Evolutionary conservation across 139 green algal genomes (phyloP).

Genomic region (Asterochloris erici): DNA sequence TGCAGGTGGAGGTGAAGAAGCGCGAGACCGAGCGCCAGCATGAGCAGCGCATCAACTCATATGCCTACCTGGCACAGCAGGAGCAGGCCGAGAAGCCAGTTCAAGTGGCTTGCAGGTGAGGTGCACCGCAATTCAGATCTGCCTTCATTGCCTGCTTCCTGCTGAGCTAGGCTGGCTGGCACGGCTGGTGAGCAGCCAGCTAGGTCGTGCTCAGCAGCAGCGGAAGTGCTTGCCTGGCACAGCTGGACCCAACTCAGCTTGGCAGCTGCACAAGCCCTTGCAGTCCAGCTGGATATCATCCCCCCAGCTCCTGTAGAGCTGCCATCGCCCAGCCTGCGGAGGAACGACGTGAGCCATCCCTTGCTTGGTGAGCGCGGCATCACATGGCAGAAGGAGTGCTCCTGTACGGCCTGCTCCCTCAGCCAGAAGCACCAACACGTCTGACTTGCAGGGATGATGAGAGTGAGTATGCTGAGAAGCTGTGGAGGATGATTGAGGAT

Average conservation of each 20-base stretch:
- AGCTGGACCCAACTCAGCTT: no score
- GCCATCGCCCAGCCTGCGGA: no score
- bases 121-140: not conserved
- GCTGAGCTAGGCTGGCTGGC: conserved; percentile 3
- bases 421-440: no score
- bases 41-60: conserved; percentile 58
- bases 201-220: conserved; percentile 8
- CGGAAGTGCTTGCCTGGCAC: conserved; percentile 20
- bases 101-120: conserved; percentile 11
- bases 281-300: not conserved
- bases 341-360: no score
- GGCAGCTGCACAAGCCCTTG: not conserved
- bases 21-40: conserved; percentile 85
- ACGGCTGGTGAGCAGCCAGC: conserved; percentile 2
- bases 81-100: conserved; percentile 47
- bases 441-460: no score
- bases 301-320: no score
- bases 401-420: no score
- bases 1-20: conserved; percentile 66
- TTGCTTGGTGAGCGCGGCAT: no score
- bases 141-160: not conserved
- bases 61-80: conserved; percentile 54
- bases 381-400: no score
- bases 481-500: no score
- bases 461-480: no score